Percentiles rank a stretch among this genome's conserved stretches.
Evolutionary conservation across 2,329 filamentous ascomycete species (phyloP).

Genomic region (Aspergillus fumigatiaffinis): DNA sequence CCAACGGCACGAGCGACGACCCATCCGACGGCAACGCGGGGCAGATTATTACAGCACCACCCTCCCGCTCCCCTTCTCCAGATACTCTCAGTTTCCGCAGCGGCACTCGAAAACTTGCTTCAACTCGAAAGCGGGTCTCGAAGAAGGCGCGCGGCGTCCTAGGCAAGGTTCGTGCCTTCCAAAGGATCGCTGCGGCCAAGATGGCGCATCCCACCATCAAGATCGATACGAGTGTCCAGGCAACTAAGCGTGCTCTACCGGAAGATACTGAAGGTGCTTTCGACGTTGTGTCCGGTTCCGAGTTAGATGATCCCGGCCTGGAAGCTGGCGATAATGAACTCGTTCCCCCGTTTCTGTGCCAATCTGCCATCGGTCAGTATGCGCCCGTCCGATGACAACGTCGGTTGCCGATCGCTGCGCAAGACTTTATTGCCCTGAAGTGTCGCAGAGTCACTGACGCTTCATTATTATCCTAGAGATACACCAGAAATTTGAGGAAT

Average conservation of each 20-base stretch:
- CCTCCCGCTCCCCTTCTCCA: slow-evolving; percentile 31
- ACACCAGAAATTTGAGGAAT: slow-evolving; percentile 56
- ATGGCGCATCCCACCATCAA: slow-evolving; percentile 41
- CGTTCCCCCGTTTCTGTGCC: slow-evolving; percentile 37
- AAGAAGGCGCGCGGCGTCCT: slow-evolving; percentile 40
- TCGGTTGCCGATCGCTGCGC: not conserved
- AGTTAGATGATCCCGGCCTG: slow-evolving; percentile 26
- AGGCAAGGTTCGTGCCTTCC: slow-evolving; percentile 39
- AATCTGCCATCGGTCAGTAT: slow-evolving; percentile 35
- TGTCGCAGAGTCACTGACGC: slow-evolving; percentile 5
- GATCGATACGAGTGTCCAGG: slow-evolving; percentile 37
- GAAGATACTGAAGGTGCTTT: slow-evolving; percentile 31
- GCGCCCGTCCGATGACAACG: not conserved
- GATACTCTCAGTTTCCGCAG: slow-evolving; percentile 26
- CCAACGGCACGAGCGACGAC: slow-evolving; percentile 22
- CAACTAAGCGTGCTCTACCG: slow-evolving; percentile 37
- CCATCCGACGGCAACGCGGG: slow-evolving; percentile 22
- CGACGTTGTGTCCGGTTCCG: slow-evolving; percentile 20
- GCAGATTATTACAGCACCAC: slow-evolving; percentile 25
- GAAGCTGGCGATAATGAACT: slow-evolving; percentile 27
- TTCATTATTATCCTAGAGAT: slow-evolving; percentile 45
- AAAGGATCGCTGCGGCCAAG: slow-evolving; percentile 36
- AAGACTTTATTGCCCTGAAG: not conserved
- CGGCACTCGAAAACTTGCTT: slow-evolving; percentile 26
- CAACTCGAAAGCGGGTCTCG: slow-evolving; percentile 31